Percentiles rank a stretch among this genome's conserved stretches.
Evolutionary conservation across 2,329 filamentous ascomycete species (phyloP).

Genomic region (Diaporthe helianthi): DNA sequence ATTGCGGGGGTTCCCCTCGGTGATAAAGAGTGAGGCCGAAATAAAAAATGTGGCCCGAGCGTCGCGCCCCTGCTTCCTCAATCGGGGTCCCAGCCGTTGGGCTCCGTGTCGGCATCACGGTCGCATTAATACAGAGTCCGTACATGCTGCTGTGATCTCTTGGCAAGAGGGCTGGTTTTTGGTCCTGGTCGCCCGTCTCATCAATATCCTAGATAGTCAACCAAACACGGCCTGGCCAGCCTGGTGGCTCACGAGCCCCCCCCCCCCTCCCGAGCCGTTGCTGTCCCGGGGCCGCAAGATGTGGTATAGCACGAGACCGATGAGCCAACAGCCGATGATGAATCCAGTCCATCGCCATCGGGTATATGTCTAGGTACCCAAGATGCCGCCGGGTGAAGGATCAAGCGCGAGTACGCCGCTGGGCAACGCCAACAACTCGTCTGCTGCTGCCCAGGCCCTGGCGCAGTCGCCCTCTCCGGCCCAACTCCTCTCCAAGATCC

Average conservation of each 20-base stretch:
- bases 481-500: slow-evolving; percentile 55
- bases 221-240: neutral
- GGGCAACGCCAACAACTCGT: slow-evolving; percentile 4
- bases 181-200: neutral
- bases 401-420: slow-evolving; percentile 25
- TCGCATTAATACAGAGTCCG: neutral
- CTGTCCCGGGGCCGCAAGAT: neutral
- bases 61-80: neutral
- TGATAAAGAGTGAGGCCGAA: slow-evolving; percentile 12
- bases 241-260: neutral
- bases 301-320: neutral
- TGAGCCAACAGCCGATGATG: slow-evolving; percentile 6
- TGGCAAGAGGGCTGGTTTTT: neutral
- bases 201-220: neutral
- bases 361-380: neutral
- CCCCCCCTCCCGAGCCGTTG: neutral
- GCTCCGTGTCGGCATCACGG: slow-evolving; percentile 6
- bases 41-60: slow-evolving; percentile 26
- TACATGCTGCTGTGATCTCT: slow-evolving; percentile 2
- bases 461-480: slow-evolving; percentile 28
- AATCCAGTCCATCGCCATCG: slow-evolving; percentile 10
- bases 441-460: neutral
- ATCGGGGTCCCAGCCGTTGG: no score
- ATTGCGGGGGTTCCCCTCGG: no score
- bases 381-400: slow-evolving; percentile 27